Evolutionary conservation across 192 early-diverging fungal genomes (phyloP), one percentile per base, ranked within the genome.

Genomic region (Dispira simplex): DNA sequence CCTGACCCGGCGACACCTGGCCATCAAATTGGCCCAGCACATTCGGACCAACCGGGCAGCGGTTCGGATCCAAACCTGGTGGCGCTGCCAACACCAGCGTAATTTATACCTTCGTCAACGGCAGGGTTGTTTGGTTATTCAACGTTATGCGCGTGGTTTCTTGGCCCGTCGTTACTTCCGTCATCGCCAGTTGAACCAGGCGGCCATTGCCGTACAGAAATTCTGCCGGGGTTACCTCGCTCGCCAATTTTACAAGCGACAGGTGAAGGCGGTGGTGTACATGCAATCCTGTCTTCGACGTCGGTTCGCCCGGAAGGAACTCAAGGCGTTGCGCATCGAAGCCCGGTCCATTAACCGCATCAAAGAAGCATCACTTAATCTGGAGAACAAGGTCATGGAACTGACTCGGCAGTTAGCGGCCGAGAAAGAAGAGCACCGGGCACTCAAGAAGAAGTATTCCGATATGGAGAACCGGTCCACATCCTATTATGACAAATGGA

Each of bases 301-400:
- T 20, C 79, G 76, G 16, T 68, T 65, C 25, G 94, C 94, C 44
- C 73, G 81, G 56, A 81, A 81, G 60, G 81, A 83, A 67, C 72
- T 94, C 55, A 76, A 79, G 52, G 67, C 69, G 44, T 74, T 89
- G 64, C 86, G 90, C 71, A 79, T 83, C 27, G 97, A 99, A 75
- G 86, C 87, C 39, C 76, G 88, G 57, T 92, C 90, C 51, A 90
- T 92, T 16, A 86, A 82, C 63, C 95, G 97, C 65, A 85, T 94
- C 71, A 91, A 97, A 77, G 90, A 98, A 65, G 82, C 87, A 39
- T 93, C 93, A 43, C 91, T 91, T 73, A 86, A 86, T 75, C 76
- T 99, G 4, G 97, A 99, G 74, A 85, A 82, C 77, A 98, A 95
- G 80, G 90, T 99, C 63, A 85, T 98, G 68, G 91, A 92, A 71